These are phyloP conservation scores for Tetrahymena thermophila DNA, from an alignment of 73 alveolate genomes.

Conservation along the genomic window DNA sequence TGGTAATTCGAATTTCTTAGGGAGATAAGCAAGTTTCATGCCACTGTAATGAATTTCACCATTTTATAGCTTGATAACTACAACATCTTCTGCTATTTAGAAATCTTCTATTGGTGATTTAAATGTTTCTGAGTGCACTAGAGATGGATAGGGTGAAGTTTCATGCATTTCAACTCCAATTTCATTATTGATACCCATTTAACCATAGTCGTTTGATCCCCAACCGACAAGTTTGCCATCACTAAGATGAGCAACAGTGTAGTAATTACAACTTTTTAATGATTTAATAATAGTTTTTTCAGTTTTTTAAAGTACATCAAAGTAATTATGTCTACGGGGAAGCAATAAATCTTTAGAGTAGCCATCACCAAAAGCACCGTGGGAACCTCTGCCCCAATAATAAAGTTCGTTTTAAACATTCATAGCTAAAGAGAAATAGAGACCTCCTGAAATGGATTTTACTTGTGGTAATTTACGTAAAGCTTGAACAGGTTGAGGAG, in stretches of 20 bases:
- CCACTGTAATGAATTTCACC: slow-evolving; percentile 34
- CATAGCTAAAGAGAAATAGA: slow-evolving; percentile 24
- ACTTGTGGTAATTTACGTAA: slow-evolving; percentile 40
- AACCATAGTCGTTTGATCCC: slow-evolving; percentile 87
- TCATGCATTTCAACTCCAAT: slow-evolving; percentile 43
- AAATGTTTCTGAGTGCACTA: slow-evolving; percentile 8
- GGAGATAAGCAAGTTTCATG: slow-evolving; percentile 16
- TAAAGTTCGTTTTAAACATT: slow-evolving; percentile 19
- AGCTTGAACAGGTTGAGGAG: slow-evolving; percentile 42
- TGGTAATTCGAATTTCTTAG: slow-evolving; percentile 16
- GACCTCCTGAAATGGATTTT: slow-evolving; percentile 15
- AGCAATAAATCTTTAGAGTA: slow-evolving; percentile 1
- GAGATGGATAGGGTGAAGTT: slow-evolving; percentile 30
- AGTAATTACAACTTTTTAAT: slow-evolving; percentile 44
- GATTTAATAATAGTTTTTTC: background rate
- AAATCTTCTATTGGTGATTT: slow-evolving; percentile 14
- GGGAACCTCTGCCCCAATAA: slow-evolving; percentile 47
- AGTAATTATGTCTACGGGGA: slow-evolving; percentile 23
- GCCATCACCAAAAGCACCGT: slow-evolving; percentile 48
- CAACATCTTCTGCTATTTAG: slow-evolving; percentile 27
- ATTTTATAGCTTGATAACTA: slow-evolving; percentile 16
- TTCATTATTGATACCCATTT: slow-evolving; percentile 65
- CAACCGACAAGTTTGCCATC: slow-evolving; percentile 72
- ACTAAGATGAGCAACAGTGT: slow-evolving; percentile 52
- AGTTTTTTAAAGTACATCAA: slow-evolving; percentile 20